phyloP scores from a whole-genome alignment of 2,329 filamentous ascomycete genomes.

The Epichloe scottii region DNA sequence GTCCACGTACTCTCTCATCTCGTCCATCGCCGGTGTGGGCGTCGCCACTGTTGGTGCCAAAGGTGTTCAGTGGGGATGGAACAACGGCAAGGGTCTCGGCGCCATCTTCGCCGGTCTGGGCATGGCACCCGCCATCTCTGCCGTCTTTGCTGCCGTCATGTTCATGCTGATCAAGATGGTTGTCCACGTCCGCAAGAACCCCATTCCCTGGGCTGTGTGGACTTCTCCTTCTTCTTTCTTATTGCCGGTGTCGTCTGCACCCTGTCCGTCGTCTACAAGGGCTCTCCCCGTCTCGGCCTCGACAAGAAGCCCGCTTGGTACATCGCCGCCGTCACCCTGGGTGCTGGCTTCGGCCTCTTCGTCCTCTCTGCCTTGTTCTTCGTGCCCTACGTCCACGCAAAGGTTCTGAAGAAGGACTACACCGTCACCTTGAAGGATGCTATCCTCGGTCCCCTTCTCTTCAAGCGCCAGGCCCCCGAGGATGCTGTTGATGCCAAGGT shows the following conservation, averaged over 20 bases:
- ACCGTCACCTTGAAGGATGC: slow-evolving; percentile 51
- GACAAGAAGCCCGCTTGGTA: slow-evolving; percentile 55
- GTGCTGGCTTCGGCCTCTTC: slow-evolving; percentile 46
- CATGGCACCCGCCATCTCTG: slow-evolving; percentile 60
- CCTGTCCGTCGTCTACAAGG: slow-evolving; percentile 71
- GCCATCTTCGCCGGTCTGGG: slow-evolving; percentile 59
- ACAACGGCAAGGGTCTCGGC: slow-evolving; percentile 53
- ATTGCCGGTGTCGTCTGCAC: slow-evolving; percentile 63
- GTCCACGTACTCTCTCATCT: slow-evolving; percentile 57
- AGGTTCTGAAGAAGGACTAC: slow-evolving; percentile 56
- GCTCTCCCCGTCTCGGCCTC: slow-evolving; percentile 54
- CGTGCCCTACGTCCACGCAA: slow-evolving; percentile 55
- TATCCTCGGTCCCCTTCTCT: slow-evolving; percentile 50
- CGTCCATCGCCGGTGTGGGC: slow-evolving; percentile 53
- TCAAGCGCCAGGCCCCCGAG: slow-evolving; percentile 42
- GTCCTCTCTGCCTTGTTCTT: slow-evolving; percentile 56
- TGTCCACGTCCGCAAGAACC: slow-evolving; percentile 62
- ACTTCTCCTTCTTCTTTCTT: slow-evolving; percentile 68
- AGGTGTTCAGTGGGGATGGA: slow-evolving; percentile 58
- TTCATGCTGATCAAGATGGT: slow-evolving; percentile 53
- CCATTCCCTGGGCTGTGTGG: slow-evolving; percentile 60
- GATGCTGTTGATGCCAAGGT: slow-evolving; percentile 44
- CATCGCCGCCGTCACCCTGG: slow-evolving; percentile 53
- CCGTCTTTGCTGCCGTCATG: slow-evolving; percentile 49
- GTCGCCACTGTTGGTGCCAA: slow-evolving; percentile 49